Conservation (phyloP, 75 land plant species). For the Cryptomeria japonica region DNA sequence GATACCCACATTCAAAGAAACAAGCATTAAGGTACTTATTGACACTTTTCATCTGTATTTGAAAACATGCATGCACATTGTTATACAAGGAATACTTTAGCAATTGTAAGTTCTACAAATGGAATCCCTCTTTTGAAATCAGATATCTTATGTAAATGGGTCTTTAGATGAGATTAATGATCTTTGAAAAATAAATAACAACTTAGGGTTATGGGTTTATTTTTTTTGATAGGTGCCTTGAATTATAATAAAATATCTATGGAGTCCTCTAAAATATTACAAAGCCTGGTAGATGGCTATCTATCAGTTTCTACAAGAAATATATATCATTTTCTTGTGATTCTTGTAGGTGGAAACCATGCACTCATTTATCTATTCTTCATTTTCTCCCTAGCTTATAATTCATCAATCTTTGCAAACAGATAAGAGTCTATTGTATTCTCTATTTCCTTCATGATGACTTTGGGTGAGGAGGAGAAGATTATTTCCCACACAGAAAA, state of each 20-base stretch:
- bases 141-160: background rate
- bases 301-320: too few relatives aligned
- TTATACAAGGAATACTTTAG: conserved; percentile 21
- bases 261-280: too few relatives aligned
- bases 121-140: background rate
- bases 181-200: too few relatives aligned
- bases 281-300: too few relatives aligned
- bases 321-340: conserved; percentile 23
- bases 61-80: conserved; percentile 96
- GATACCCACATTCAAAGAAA: background rate
- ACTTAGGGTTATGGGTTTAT: too few relatives aligned
- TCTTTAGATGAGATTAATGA: background rate
- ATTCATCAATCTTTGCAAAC: background rate
- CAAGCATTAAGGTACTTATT: background rate
- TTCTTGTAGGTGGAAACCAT: conserved; percentile 53
- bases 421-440: background rate
- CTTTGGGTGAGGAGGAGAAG: background rate
- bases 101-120: conserved; percentile 29
- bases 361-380: background rate
- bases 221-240: too few relatives aligned
- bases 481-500: background rate
- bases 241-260: too few relatives aligned
- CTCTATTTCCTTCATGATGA: background rate
- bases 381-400: background rate
- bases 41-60: background rate